Evolutionary conservation across 306 rosid genomes (phyloP).

Genomic region (Cercis canadensis): DNA sequence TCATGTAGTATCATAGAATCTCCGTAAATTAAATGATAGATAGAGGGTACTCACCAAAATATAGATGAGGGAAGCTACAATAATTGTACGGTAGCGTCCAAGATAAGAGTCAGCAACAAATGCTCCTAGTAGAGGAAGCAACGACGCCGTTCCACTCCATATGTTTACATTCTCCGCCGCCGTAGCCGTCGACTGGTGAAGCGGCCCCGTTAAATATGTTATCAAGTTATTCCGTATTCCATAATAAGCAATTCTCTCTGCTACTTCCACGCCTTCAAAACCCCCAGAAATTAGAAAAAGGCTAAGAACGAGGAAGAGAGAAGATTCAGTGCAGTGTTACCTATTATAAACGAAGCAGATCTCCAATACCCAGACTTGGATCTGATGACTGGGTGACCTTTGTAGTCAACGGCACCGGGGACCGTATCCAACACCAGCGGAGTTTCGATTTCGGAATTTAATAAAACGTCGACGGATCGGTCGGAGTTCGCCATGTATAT

Average conservation of each 20-base stretch:
- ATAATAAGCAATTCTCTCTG: slow-evolving; percentile 48
- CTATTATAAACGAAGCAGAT: slow-evolving; percentile 51
- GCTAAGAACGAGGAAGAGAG: background rate
- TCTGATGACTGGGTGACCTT: slow-evolving; percentile 34
- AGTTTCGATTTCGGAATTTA: slow-evolving; percentile 1
- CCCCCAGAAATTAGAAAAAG: background rate
- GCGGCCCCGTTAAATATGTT: slow-evolving; percentile 44
- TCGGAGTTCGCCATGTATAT: background rate
- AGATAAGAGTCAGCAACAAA: slow-evolving; percentile 48
- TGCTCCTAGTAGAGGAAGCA: slow-evolving; percentile 47
- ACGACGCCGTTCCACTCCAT: slow-evolving; percentile 47
- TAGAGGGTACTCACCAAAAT: slow-evolving; percentile 30
- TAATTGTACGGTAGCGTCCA: slow-evolving; percentile 49
- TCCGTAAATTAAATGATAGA: too few relatives aligned
- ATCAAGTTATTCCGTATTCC: slow-evolving; percentile 52
- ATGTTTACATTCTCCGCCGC: slow-evolving; percentile 50
- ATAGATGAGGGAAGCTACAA: slow-evolving; percentile 42
- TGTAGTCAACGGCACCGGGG: slow-evolving; percentile 46
- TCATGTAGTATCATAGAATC: too few relatives aligned
- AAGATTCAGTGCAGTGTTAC: slow-evolving; percentile 12
- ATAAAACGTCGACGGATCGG: background rate
- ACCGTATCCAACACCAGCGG: slow-evolving; percentile 37
- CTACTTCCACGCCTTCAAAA: slow-evolving; percentile 43
- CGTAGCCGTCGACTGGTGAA: slow-evolving; percentile 42
- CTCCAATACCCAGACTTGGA: slow-evolving; percentile 58